These are phyloP conservation scores for Phytophthora fragariae DNA, from an alignment of 352 stramenopile species.

Conservation along the genomic window DNA sequence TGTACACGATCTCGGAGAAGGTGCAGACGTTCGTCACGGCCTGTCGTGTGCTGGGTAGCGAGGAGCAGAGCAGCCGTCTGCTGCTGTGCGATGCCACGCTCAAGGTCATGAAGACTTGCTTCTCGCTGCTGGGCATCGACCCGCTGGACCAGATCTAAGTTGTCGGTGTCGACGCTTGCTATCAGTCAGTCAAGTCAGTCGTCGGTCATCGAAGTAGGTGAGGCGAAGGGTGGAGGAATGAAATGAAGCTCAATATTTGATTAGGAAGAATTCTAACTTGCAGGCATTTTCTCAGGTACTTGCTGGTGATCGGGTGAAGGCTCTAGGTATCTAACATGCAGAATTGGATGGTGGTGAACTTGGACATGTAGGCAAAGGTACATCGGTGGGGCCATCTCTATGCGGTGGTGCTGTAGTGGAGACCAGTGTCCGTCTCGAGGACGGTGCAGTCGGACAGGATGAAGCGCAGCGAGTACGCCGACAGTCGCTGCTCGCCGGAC, in stretches of 20 bases:
- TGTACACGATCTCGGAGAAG: constrained; percentile 97
- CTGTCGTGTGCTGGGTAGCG: constrained; percentile 96
- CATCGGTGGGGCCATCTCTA: constrained; percentile 27
- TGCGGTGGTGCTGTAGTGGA: constrained; percentile 57
- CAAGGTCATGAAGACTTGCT: constrained; percentile 95
- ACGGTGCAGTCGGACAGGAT: constrained; percentile 82
- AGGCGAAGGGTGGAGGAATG: constrained; percentile 23
- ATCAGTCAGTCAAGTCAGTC: constrained; percentile 16
- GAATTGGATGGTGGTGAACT: constrained; percentile 16
- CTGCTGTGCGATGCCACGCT: constrained; percentile 96
- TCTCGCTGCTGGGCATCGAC: constrained; percentile 94
- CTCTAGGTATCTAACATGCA: constrained; percentile 35
- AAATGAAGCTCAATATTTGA: constrained; percentile 53
- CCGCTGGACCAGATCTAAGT: constrained; percentile 95
- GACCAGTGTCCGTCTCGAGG: constrained; percentile 67
- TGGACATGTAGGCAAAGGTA: constrained; percentile 45
- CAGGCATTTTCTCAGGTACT: constrained; percentile 35
- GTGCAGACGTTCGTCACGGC: constrained; percentile 99
- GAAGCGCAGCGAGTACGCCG: constrained; percentile 83
- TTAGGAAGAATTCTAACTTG: constrained; percentile 45
- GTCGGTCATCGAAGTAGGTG: constrained; percentile 13
- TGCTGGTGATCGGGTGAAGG: constrained; percentile 31
- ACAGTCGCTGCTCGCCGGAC: constrained; percentile 47
- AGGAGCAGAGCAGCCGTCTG: constrained; percentile 96
- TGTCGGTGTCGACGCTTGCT: neutral